These are phyloP conservation scores for Nyctanthes arbortristis DNA, from an alignment of 257 asterid species.

Conservation along the genomic window DNA sequence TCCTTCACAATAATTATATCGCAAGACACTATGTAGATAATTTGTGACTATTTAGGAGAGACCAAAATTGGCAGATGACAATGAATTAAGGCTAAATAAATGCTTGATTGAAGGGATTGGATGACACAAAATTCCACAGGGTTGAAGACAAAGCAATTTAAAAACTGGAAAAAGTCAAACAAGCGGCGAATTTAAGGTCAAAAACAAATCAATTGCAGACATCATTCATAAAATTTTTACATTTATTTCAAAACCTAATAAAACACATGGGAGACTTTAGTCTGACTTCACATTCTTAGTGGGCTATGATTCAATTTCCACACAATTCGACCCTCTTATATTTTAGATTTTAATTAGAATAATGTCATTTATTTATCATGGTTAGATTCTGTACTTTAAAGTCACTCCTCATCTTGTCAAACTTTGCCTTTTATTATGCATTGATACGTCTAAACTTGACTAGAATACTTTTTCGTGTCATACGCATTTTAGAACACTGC, in stretches of 20 bases:
- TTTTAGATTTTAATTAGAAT: too few relatives aligned
- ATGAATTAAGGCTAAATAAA: neutral
- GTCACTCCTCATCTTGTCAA: too few relatives aligned
- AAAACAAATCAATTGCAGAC: slow-evolving; percentile 18
- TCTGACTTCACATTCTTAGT: slow-evolving; percentile 17
- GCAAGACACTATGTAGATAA: neutral
- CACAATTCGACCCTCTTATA: neutral
- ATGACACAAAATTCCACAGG: slow-evolving; percentile 14
- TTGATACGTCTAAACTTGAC: too few relatives aligned
- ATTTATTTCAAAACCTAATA: slow-evolving; percentile 7
- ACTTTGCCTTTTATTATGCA: too few relatives aligned
- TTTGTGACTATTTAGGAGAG: neutral
- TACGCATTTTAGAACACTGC: too few relatives aligned
- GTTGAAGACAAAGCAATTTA: slow-evolving; percentile 31
- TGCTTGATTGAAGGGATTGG: neutral
- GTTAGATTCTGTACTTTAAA: too few relatives aligned
- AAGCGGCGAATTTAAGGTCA: slow-evolving; percentile 31
- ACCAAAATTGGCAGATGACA: neutral
- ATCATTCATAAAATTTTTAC: slow-evolving; percentile 14
- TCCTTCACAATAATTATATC: neutral
- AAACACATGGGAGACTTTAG: slow-evolving; percentile 8
- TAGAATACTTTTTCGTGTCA: too few relatives aligned
- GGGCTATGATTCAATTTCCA: slow-evolving; percentile 24
- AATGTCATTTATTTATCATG: too few relatives aligned
- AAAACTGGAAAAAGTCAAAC: slow-evolving; percentile 26